phyloP scores from a whole-genome alignment of 208 protist genomes.

The Giardia muris region DNA sequence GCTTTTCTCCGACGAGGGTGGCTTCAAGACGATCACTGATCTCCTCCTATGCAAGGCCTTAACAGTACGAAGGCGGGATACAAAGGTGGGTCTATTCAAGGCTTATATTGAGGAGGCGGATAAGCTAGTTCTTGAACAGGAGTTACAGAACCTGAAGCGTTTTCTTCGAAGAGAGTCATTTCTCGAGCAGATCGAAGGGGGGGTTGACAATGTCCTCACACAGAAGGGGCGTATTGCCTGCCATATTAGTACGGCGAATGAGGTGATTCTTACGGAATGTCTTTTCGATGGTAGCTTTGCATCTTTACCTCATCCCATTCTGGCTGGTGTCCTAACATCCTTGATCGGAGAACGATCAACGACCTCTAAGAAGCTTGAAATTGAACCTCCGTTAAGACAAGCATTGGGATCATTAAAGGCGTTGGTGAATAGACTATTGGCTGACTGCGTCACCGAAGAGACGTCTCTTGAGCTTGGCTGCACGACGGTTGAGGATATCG shows the following conservation, averaged over 20 bases:
- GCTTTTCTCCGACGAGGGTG: too few species aligned
- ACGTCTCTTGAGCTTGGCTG: neutral
- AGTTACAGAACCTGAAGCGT: slow-evolving; percentile 6
- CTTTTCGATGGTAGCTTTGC: slow-evolving; percentile 90
- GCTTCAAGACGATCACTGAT: too few species aligned
- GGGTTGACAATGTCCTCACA: slow-evolving; percentile 79
- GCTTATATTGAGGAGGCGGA: neutral
- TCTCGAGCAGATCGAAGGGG: slow-evolving; percentile 53
- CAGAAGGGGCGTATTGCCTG: slow-evolving; percentile 85
- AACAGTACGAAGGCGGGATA: neutral
- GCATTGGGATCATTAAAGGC: neutral
- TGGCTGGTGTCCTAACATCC: neutral
- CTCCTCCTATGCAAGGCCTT: too few species aligned
- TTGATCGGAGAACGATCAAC: neutral
- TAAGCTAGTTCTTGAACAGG: neutral
- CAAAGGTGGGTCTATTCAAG: neutral
- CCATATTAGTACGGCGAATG: slow-evolving; percentile 87
- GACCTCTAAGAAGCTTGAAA: neutral
- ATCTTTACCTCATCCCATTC: slow-evolving; percentile 44
- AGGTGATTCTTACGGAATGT: slow-evolving; percentile 89
- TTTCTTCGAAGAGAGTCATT: neutral
- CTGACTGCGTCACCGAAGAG: neutral
- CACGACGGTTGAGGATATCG: neutral
- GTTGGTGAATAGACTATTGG: neutral
- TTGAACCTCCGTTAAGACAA: neutral